A percentile compares a stretch with the other conserved stretches of the same genome.
Evolutionary conservation across 805 yeast genomes (phyloP).

Genomic region (Saccharomycopsis capsularis): DNA sequence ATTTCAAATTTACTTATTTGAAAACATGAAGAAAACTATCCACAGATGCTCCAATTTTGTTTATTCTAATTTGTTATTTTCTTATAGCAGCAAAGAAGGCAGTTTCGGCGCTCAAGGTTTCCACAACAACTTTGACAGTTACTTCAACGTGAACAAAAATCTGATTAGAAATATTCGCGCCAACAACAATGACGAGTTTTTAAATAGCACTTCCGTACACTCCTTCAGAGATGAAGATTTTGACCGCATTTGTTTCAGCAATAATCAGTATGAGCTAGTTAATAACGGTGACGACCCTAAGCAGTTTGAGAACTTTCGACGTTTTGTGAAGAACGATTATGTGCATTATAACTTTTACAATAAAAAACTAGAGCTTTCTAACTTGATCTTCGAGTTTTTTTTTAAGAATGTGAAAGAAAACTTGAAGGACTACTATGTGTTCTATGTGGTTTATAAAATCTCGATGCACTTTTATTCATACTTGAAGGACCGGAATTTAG

Average conservation of each 20-base stretch:
- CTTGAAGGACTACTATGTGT: slow-evolving; percentile 17
- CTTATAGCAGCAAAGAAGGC: slow-evolving; percentile 1
- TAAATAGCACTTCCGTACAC: not conserved
- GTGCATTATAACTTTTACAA: slow-evolving; percentile 18
- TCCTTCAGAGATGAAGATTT: slow-evolving; percentile 10
- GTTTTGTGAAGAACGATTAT: slow-evolving; percentile 12
- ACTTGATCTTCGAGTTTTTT: slow-evolving; percentile 20
- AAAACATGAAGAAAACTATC: slow-evolving; percentile 14
- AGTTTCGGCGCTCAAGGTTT: not conserved
- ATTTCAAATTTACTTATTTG: slow-evolving; percentile 16
- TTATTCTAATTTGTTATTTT: slow-evolving; percentile 16
- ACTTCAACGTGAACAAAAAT: slow-evolving; percentile 4
- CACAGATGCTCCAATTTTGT: slow-evolving; percentile 13
- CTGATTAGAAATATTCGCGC: slow-evolving; percentile 5
- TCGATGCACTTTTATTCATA: slow-evolving; percentile 19
- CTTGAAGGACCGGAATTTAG: slow-evolving; percentile 18
- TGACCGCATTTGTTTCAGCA: slow-evolving; percentile 10
- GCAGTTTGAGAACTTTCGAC: slow-evolving; percentile 10
- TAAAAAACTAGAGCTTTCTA: slow-evolving; percentile 15
- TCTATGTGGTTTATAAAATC: slow-evolving; percentile 19
- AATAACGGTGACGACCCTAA: not conserved
- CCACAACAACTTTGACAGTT: slow-evolving; percentile 6
- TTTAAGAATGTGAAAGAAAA: slow-evolving; percentile 9
- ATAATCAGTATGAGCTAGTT: slow-evolving; percentile 12
- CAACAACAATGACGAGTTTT: not conserved